Base-by-base conservation (phyloP, 1,284 basidiomycete species). In the Ceratobasidium theobromae region DNA sequence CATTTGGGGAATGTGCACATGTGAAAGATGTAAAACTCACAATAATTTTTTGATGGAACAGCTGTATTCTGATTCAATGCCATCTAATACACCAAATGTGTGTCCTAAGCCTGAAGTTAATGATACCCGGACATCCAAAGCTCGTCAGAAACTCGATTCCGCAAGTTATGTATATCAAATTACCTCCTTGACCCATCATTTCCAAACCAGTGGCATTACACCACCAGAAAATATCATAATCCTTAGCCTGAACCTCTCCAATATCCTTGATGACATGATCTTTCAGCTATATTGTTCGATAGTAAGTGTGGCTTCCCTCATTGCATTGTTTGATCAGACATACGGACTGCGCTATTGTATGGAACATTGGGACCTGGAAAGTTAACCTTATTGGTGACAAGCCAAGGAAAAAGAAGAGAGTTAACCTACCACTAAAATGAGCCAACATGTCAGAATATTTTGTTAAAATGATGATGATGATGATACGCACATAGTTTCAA, bases 91-190 rank as follows among this genome's bases (percentile, higher is more conserved):
- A 5, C 57, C 57, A 28, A 62, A 62, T 18, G 2, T 62, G 16
- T 62, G 46, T 1, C 57, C 57, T n/a, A 62, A 16, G 28, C 57
- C 57, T 62, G 28, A 27, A n/a, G n/a, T n/a, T n/a, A n/a, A n/a
- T n/a, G n/a, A n/a, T n/a, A n/a, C n/a, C n/a, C n/a, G n/a, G n/a
- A n/a, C n/a, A 21, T 9, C 41, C 16, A 45, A 11, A 14, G 33
- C 1, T 16, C 5, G 9, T 6, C 18, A 14, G 9, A 45, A n/a
- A 21, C 9, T 5, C 12, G n/a, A 6, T 8, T 21, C 6, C 9
- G 18, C 43, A 45, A 11, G 18, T n/a, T n/a, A n/a, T n/a, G n/a
- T n/a, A n/a, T 21, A 6, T 11, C n/a, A 14, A 14, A 14, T 8
- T 25, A 62, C 57, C 57, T 4, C 46, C 57, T 14, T 49, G 45